Evolutionary conservation across 2,329 filamentous ascomycete genomes (phyloP).

Genomic region (Talaromyces sp.): DNA sequence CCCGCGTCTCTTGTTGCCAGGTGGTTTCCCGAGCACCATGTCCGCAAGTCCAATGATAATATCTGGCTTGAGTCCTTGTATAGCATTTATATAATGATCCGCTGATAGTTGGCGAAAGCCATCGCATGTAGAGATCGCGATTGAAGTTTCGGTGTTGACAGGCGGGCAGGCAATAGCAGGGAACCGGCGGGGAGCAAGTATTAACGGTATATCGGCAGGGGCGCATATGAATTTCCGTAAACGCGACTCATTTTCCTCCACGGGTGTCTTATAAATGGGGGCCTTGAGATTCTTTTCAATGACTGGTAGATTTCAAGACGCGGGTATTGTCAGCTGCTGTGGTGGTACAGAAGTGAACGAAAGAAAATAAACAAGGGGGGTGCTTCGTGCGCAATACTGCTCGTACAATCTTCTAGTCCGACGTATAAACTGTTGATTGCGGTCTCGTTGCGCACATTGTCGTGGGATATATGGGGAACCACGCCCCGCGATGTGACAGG

Average conservation of each 20-base stretch:
- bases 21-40: conserved; percentile 60
- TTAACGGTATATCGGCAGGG: conserved; percentile 64
- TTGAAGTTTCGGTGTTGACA: conserved; percentile 68
- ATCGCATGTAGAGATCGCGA: conserved; percentile 82
- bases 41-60: conserved; percentile 80
- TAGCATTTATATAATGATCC: conserved; percentile 68
- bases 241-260: conserved; percentile 52
- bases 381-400: background rate
- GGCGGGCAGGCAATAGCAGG: conserved; percentile 72
- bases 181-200: conserved; percentile 77
- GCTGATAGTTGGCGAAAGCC: conserved; percentile 75
- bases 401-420: conserved; percentile 89
- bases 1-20: conserved; percentile 71
- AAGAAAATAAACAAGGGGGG: no score
- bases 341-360: background rate
- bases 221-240: conserved; percentile 78
- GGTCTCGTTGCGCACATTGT: conserved; percentile 70
- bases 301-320: conserved; percentile 53
- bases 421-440: conserved; percentile 72
- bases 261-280: conserved; percentile 55
- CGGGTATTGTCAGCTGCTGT: conserved; percentile 31
- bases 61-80: conserved; percentile 72
- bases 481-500: conserved; percentile 79
- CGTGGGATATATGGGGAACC: conserved; percentile 85
- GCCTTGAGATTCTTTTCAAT: conserved; percentile 60